Percentiles rank a stretch among this genome's conserved stretches.
Evolutionary conservation across 2,329 filamentous ascomycete genomes (phyloP).

Genomic region (Calcarisporium arbuscula): DNA sequence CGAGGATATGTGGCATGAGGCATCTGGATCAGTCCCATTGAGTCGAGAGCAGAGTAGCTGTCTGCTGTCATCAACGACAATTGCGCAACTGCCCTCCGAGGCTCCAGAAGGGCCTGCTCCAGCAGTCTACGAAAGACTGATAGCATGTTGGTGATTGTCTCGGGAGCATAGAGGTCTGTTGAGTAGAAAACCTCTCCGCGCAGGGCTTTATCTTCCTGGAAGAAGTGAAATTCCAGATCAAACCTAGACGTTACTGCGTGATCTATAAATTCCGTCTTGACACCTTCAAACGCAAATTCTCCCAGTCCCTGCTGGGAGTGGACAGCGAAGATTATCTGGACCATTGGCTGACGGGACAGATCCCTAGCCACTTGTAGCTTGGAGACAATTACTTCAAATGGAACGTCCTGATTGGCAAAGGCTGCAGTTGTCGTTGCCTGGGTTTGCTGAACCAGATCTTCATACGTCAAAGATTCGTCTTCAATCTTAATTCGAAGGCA

Average conservation of each 20-base stretch:
- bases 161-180: slow-evolving; percentile 11
- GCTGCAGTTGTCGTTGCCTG: slow-evolving; percentile 5
- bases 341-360: slow-evolving; percentile 10
- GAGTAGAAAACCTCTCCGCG: slow-evolving; percentile 10
- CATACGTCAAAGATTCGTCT: slow-evolving; percentile 11
- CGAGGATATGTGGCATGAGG: slow-evolving; percentile 9
- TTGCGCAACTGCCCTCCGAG: neutral
- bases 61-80: neutral
- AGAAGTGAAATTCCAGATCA: slow-evolving; percentile 18
- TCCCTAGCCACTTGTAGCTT: slow-evolving; percentile 8
- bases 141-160: slow-evolving; percentile 12
- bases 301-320: slow-evolving; percentile 11
- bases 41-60: neutral
- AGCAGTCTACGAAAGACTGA: slow-evolving; percentile 13
- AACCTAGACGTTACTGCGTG: slow-evolving; percentile 7
- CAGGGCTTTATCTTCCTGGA: slow-evolving; percentile 7
- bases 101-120: slow-evolving; percentile 6
- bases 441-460: slow-evolving; percentile 13
- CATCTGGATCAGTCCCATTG: neutral
- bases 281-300: slow-evolving; percentile 6
- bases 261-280: slow-evolving; percentile 6
- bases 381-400: slow-evolving; percentile 16
- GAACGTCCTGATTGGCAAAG: slow-evolving; percentile 16
- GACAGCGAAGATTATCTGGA: slow-evolving; percentile 13
- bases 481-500: slow-evolving; percentile 14